Base-by-base conservation (phyloP, 805 yeast species). In the Hanseniaspora singularis region DNA sequence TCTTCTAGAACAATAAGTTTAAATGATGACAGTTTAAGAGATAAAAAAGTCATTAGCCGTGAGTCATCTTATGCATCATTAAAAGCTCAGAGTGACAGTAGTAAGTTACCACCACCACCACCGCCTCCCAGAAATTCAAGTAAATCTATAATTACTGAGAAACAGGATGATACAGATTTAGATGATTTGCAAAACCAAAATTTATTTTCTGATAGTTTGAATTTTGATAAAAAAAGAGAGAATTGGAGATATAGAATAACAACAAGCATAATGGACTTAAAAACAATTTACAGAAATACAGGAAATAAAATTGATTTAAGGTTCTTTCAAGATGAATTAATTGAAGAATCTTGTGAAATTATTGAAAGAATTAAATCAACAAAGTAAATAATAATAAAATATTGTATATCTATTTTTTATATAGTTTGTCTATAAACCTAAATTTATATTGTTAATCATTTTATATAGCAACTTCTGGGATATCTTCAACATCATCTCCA, bases 231-330 rank as follows among this genome's bases (percentile, higher is more conserved):
- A 49, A 70, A 66, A 38, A 69, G 69, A 20, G 78, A 74, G 18
- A 53, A 64, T 16, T 80, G 88, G 88, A 70, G 68, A 46, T 63
- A 64, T 27, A 66, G 85, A 37, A 65, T 76, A 1, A 51, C 61
- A n/a, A 57, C 61, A 4, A 71, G 76, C 10, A 57, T 62, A 2
- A 33, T 44, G 14, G 54, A 55, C 41, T 46, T 63, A 33, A 40
- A 36, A 27, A 39, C 23, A 22, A 23, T 40, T 18, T 22, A 36
- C 10, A 28, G 38, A 40, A 53, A 52, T 2, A 51, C 52, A 16
- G 51, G 46, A 27, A 51, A 47, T 16, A 49, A 55, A 14, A 49
- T 59, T 10, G 49, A 56, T 3, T 27, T 63, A 8, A 52, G 56
- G 55, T 61, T 63, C 38, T 63, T 63, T 39, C 51, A 51, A 18